A percentile compares a stretch with the other conserved stretches of the same genome.
Evolutionary conservation across 805 yeast genomes (phyloP).

Genomic region (Lachancea sp.): DNA sequence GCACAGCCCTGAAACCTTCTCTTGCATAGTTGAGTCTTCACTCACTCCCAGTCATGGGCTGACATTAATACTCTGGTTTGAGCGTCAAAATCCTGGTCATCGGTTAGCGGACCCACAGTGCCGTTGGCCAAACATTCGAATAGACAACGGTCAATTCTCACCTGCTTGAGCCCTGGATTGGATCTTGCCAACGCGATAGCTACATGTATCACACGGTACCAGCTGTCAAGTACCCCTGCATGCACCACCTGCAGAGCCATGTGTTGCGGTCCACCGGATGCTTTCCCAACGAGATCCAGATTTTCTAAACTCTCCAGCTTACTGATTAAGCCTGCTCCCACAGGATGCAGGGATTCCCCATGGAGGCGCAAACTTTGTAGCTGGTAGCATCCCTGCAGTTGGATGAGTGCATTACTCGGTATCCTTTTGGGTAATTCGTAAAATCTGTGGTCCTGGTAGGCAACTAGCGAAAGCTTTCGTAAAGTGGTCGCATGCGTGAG

Average conservation of each 20-base stretch:
- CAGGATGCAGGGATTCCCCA: constrained; percentile 31
- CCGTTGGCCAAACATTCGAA: constrained; percentile 34
- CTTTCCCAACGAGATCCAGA: constrained; percentile 43
- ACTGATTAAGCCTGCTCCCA: constrained; percentile 26
- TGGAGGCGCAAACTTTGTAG: constrained; percentile 40
- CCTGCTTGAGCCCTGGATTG: constrained; percentile 33
- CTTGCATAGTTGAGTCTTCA: too few species aligned
- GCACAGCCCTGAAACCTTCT: background rate
- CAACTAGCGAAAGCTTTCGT: constrained; percentile 36
- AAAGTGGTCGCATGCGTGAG: constrained; percentile 20
- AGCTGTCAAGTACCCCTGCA: constrained; percentile 49
- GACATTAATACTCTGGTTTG: constrained; percentile 28
- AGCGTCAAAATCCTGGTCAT: constrained; percentile 40
- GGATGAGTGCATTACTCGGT: constrained; percentile 18
- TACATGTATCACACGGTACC: constrained; percentile 51
- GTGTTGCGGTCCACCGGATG: constrained; percentile 49
- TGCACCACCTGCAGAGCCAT: constrained; percentile 48
- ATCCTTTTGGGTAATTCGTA: constrained; percentile 31
- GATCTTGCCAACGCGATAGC: constrained; percentile 37
- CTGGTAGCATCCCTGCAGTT: constrained; percentile 16
- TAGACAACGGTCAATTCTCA: constrained; percentile 44
- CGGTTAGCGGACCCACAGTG: constrained; percentile 36
- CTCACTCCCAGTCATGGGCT: constrained; percentile 5
- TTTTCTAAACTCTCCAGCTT: constrained; percentile 26
- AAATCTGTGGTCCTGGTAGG: constrained; percentile 35